Evolutionary conservation across 176 grass and related monocot genomes (phyloP).

Genomic region (Bothriochloa decipiens): DNA sequence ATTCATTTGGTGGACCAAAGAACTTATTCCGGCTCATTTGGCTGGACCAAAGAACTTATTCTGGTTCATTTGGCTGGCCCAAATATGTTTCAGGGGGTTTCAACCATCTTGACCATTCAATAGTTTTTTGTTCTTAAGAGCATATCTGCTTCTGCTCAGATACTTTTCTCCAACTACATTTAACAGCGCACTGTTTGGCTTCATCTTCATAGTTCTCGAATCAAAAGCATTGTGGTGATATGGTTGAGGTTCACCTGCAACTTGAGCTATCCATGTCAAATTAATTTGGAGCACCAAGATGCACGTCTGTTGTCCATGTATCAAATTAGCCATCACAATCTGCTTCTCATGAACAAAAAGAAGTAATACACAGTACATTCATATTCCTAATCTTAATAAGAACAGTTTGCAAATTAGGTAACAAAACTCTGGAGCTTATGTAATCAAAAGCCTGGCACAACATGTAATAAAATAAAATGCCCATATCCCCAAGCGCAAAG

Average conservation of each 20-base stretch:
- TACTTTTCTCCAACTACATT: background rate
- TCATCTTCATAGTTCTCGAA: background rate
- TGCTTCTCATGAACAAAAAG: background rate
- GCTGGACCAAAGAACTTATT: background rate
- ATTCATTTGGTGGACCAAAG: background rate
- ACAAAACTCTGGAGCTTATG: conserved; percentile 15
- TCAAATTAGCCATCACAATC: conserved; percentile 11
- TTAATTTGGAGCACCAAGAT: conserved; percentile 21
- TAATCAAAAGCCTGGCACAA: background rate
- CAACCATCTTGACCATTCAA: background rate
- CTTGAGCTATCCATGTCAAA: background rate
- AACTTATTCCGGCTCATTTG: conserved; percentile 3
- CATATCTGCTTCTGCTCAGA: background rate
- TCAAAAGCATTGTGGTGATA: background rate
- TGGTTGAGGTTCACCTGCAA: background rate
- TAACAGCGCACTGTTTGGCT: background rate
- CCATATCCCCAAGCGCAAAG: background rate
- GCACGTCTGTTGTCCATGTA: background rate
- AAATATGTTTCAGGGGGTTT: background rate
- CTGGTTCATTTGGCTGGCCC: too few species aligned
- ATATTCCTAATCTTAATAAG: background rate
- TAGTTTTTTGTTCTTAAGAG: background rate
- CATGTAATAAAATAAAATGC: background rate
- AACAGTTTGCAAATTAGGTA: conserved; percentile 4
- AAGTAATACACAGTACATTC: background rate